These are phyloP conservation scores for Opeltia flavorubescens DNA, from an alignment of 495 filamentous ascomycete genomes.

Conservation along the genomic window DNA sequence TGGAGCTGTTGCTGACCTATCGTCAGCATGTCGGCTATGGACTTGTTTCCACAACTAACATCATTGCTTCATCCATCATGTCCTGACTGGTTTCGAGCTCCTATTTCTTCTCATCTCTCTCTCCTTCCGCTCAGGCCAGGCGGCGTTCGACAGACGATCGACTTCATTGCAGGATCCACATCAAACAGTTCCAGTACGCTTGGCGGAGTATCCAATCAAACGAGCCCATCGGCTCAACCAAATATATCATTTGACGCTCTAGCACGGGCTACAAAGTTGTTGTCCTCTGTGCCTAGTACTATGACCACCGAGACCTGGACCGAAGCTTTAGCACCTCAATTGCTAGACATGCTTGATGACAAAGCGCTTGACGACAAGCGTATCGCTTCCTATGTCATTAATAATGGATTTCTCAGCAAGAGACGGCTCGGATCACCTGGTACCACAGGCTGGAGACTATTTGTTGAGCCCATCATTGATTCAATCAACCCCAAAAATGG, in stretches of 20 bases:
- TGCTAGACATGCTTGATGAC: conserved; percentile 53
- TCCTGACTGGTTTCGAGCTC: conserved; percentile 31
- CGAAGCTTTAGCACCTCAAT: conserved; percentile 46
- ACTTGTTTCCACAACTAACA: conserved; percentile 31
- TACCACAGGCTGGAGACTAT: conserved; percentile 52
- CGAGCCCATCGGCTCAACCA: conserved; percentile 35
- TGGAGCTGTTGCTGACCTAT: background rate
- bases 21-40: conserved; percentile 27
- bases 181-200: conserved; percentile 37
- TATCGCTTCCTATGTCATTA: conserved; percentile 58
- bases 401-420: conserved; percentile 55
- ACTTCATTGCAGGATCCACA: conserved; percentile 39
- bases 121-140: conserved; percentile 46
- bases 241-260: conserved; percentile 61
- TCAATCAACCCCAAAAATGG: conserved; percentile 37
- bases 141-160: conserved; percentile 54
- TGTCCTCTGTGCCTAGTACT: conserved; percentile 47
- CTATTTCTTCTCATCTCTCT: conserved; percentile 40
- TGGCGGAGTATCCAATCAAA: conserved; percentile 20
- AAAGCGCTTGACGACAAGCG: conserved; percentile 47
- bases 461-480: conserved; percentile 51
- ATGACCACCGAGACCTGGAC: conserved; percentile 48
- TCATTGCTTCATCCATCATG: conserved; percentile 32
- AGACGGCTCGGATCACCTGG: conserved; percentile 53
- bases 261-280: conserved; percentile 45